Conservation (phyloP, 2,329 filamentous ascomycete species). For the Tolypocladium cylindrosporum region DNA sequence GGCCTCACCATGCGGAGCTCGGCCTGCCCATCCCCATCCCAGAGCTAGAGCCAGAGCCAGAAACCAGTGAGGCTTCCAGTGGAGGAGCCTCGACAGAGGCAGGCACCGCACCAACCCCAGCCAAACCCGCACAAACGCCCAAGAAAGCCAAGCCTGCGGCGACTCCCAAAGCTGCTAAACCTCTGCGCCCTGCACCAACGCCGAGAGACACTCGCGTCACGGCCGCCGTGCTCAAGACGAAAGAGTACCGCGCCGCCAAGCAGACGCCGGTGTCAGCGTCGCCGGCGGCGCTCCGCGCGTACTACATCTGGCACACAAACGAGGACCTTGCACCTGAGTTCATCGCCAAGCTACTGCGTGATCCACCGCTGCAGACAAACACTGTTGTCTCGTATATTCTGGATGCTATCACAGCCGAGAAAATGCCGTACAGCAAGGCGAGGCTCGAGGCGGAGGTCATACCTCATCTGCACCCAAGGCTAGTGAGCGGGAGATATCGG, state of each 20-base stretch:
- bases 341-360: constrained; percentile 46
- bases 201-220: constrained; percentile 28
- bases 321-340: constrained; percentile 34
- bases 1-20: constrained; percentile 59
- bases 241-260: constrained; percentile 24
- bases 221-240: constrained; percentile 30
- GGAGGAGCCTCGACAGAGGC: background rate
- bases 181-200: background rate
- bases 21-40: constrained; percentile 50
- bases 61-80: background rate
- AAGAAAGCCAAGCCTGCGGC: background rate
- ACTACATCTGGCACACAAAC: constrained; percentile 53
- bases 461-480: constrained; percentile 15
- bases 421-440: constrained; percentile 35
- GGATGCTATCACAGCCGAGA: constrained; percentile 39
- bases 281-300: constrained; percentile 40
- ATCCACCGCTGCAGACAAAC: constrained; percentile 44
- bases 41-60: background rate
- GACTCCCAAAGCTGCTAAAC: constrained; percentile 6
- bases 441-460: constrained; percentile 37
- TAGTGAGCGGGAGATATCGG: constrained; percentile 13
- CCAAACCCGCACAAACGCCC: background rate
- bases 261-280: constrained; percentile 10
- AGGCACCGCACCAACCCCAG: background rate
- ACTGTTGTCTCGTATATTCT: constrained; percentile 53